A percentile compares a stretch with the other conserved stretches of the same genome.
Conservation (phyloP, 176 grass and related monocot species). For the Oryza meyeriana region DNA sequence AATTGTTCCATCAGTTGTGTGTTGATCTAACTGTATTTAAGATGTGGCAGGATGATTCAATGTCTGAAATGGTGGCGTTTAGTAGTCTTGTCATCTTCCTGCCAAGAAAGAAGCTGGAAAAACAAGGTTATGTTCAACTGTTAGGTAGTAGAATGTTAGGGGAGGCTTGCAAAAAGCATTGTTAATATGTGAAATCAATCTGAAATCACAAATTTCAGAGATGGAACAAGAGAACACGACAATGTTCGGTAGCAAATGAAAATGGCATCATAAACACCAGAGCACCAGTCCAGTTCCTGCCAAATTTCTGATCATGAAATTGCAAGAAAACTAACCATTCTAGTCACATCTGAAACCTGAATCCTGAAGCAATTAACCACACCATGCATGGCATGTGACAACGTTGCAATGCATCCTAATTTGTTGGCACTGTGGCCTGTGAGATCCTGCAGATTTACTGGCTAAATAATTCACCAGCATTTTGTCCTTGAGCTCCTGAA, state of each 20-base stretch:
- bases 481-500: not conserved
- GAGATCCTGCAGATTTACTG: conserved; percentile 9
- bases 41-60: not conserved
- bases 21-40: not conserved
- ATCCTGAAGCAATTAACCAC: not conserved
- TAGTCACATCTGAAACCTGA: not conserved
- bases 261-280: not conserved
- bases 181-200: not conserved
- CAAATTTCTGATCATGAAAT: not conserved
- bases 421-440: not conserved
- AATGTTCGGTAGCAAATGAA: not conserved
- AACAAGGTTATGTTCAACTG: not conserved
- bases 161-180: not conserved
- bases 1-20: not conserved
- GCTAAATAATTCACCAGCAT: not conserved
- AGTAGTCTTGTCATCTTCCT: not conserved
- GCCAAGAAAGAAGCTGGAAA: not conserved
- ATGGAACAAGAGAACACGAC: not conserved
- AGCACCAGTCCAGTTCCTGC: not conserved
- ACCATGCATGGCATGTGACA: not conserved
- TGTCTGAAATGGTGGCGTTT: not conserved
- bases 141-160: not conserved
- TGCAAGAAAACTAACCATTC: not conserved
- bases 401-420: not conserved
- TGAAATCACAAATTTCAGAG: not conserved